These are phyloP conservation scores for Penicillium alfredii DNA, from an alignment of 495 filamentous ascomycete species.

Conservation along the genomic window DNA sequence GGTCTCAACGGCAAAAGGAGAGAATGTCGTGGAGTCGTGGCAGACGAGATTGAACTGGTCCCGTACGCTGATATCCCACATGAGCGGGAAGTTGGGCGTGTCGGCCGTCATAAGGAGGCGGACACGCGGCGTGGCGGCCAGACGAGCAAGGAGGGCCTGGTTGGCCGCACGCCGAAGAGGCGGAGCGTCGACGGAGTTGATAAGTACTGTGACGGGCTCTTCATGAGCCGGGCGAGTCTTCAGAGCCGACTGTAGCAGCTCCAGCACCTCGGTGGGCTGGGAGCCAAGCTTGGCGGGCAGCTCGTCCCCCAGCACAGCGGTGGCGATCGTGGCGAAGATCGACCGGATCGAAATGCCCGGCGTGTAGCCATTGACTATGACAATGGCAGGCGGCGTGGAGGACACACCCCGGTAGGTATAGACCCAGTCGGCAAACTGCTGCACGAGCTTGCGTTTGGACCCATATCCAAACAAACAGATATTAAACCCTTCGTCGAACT, in stretches of 20 bases:
- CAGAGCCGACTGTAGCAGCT: constrained; percentile 56
- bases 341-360: constrained; percentile 70
- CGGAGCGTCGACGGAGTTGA: constrained; percentile 80
- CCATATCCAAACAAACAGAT: constrained; percentile 91
- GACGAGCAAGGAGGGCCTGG: constrained; percentile 68
- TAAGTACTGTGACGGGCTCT: constrained; percentile 57
- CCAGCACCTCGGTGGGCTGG: constrained; percentile 59
- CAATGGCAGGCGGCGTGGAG: constrained; percentile 50
- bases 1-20: constrained; percentile 61
- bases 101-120: constrained; percentile 75
- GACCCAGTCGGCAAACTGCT: constrained; percentile 69
- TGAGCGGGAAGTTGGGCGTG: constrained; percentile 75
- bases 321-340: constrained; percentile 66
- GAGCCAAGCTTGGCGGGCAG: constrained; percentile 51
- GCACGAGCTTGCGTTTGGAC: constrained; percentile 71
- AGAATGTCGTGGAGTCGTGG: constrained; percentile 91
- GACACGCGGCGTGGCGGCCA: constrained; percentile 69
- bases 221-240: constrained; percentile 34
- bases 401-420: constrained; percentile 41
- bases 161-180: constrained; percentile 63
- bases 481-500: constrained; percentile 83
- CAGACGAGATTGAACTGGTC: constrained; percentile 79
- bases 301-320: constrained; percentile 55
- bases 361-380: constrained; percentile 86
- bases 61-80: constrained; percentile 82